Percentiles rank a stretch among this genome's conserved stretches.
phyloP scores from a whole-genome alignment of 2,329 filamentous ascomycete species.

The Ophiocordyceps camponoti-leonardi region DNA sequence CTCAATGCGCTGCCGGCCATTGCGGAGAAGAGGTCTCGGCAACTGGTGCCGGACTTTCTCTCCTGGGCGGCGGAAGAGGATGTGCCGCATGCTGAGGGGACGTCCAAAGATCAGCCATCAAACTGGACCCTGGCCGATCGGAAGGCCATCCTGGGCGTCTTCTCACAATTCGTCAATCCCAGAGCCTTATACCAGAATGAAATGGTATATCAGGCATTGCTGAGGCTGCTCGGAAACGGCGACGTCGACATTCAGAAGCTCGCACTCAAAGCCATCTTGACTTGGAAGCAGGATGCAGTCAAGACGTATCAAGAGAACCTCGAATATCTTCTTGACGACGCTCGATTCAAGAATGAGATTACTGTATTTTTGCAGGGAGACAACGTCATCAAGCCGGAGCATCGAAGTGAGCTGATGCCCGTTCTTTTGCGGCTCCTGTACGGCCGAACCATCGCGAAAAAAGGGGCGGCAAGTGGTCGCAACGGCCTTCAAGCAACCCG shows the following conservation, averaged over 20 bases:
- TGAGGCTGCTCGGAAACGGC: slow-evolving; percentile 68
- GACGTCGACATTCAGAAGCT: slow-evolving; percentile 79
- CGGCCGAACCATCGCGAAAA: slow-evolving; percentile 71
- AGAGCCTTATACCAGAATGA: slow-evolving; percentile 62
- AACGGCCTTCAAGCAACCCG: slow-evolving; percentile 69
- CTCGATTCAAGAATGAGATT: slow-evolving; percentile 85
- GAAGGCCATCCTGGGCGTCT: slow-evolving; percentile 64
- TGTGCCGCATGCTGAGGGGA: slow-evolving; percentile 20
- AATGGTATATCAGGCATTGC: slow-evolving; percentile 59
- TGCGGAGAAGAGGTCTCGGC: slow-evolving; percentile 73
- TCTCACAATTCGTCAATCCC: slow-evolving; percentile 75
- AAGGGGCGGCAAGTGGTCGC: slow-evolving; percentile 57
- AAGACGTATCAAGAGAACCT: slow-evolving; percentile 71
- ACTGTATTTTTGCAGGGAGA: slow-evolving; percentile 69
- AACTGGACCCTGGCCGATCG: slow-evolving; percentile 65
- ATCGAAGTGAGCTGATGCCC: slow-evolving; percentile 62
- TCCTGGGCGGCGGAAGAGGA: slow-evolving; percentile 52
- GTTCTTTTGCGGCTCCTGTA: slow-evolving; percentile 78
- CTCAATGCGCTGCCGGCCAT: slow-evolving; percentile 55
- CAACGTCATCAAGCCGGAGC: slow-evolving; percentile 53
- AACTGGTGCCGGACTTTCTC: slow-evolving; percentile 72
- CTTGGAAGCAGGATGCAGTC: slow-evolving; percentile 72
- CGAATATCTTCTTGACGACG: slow-evolving; percentile 74
- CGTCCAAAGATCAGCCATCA: slow-evolving; percentile 14
- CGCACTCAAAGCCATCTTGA: slow-evolving; percentile 66